Conservation (phyloP, 306 rosid genomes). For the Macrotyloma uniflorum region DNA sequence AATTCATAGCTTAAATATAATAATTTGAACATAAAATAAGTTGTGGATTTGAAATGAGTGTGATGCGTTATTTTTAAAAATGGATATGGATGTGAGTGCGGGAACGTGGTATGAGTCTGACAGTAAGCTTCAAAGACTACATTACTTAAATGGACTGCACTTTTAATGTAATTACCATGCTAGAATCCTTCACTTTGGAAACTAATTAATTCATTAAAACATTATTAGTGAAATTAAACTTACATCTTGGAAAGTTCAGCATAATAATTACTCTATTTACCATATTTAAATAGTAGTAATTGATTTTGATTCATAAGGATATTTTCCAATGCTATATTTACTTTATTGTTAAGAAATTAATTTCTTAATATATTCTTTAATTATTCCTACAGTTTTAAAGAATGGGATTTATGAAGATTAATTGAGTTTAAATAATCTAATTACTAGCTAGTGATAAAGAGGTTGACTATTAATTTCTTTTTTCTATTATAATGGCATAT, state of each 20-base stretch:
- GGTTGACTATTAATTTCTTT: not conserved
- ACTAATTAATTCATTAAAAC: not conserved
- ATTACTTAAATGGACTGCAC: not conserved
- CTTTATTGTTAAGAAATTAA: not conserved
- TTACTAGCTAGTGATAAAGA: not conserved
- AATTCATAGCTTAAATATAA: not conserved
- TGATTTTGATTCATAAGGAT: not conserved
- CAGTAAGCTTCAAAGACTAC: not conserved
- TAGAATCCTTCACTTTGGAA: not conserved
- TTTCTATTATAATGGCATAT: not conserved
- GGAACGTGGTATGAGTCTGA: slow-evolving; percentile 22
- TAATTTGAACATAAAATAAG: not conserved
- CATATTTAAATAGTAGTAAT: not conserved
- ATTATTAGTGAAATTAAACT: not conserved
- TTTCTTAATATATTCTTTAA: not conserved
- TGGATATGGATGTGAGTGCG: not conserved
- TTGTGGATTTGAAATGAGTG: not conserved
- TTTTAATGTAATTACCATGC: not conserved
- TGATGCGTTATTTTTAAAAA: not conserved
- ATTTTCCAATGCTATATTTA: not conserved
- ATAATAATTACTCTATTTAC: no score
- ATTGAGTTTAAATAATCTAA: not conserved
- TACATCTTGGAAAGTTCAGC: not conserved
- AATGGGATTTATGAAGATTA: not conserved
- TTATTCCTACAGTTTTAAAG: no score